Percentiles rank a stretch among this genome's conserved stretches.
Conservation (phyloP, 2,329 filamentous ascomycete genomes). For the Sclerotinia subarctica region DNA sequence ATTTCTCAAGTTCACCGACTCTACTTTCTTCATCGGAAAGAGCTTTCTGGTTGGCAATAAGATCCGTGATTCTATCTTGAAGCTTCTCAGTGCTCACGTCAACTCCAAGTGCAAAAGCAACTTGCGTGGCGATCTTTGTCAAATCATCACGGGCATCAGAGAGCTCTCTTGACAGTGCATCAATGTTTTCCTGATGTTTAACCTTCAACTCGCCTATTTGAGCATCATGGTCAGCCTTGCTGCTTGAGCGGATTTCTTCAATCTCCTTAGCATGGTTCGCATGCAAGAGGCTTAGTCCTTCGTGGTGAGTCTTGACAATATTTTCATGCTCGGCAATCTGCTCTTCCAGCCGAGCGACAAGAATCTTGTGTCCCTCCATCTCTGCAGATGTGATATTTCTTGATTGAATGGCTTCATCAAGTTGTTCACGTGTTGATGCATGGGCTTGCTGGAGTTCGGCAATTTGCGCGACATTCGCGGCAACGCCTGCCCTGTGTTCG, state of each 20-base stretch:
- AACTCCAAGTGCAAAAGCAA: constrained; percentile 57
- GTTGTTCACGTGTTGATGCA: constrained; percentile 59
- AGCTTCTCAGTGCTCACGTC: constrained; percentile 68
- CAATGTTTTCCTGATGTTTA: constrained; percentile 56
- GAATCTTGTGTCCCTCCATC: constrained; percentile 42
- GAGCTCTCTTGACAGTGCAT: constrained; percentile 59
- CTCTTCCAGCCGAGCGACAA: constrained; percentile 53
- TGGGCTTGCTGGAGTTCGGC: constrained; percentile 72
- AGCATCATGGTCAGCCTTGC: constrained; percentile 55
- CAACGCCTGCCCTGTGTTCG: constrained; percentile 73
- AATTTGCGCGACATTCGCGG: constrained; percentile 65
- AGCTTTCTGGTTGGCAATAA: constrained; percentile 58
- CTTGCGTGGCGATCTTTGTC: constrained; percentile 60
- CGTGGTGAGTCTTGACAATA: constrained; percentile 53
- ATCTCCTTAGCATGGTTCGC: constrained; percentile 51
- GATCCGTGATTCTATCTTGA: constrained; percentile 56
- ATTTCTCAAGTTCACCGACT: constrained; percentile 53
- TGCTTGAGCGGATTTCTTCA: constrained; percentile 46
- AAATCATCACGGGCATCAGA: constrained; percentile 64
- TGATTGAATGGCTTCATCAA: constrained; percentile 62
- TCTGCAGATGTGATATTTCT: constrained; percentile 49
- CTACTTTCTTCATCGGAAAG: constrained; percentile 58
- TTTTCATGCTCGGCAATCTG: constrained; percentile 60
- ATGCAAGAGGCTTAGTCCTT: constrained; percentile 50
- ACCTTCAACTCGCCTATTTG: constrained; percentile 57